Evolutionary conservation across 2,329 filamentous ascomycete genomes (phyloP).

Genomic region (Endothia cerciana): DNA sequence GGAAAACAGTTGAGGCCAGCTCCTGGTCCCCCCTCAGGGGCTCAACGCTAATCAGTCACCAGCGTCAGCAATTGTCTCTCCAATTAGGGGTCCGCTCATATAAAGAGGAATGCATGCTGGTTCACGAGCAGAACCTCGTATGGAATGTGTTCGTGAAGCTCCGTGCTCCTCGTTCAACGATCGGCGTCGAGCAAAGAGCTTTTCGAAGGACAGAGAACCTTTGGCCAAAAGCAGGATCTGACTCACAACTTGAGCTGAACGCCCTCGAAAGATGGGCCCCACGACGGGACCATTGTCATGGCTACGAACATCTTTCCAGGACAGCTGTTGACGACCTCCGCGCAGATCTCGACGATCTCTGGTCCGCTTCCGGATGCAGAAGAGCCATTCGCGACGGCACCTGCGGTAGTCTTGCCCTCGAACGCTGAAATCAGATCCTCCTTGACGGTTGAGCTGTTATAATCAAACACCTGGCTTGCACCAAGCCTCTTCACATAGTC

Average conservation of each 20-base stretch:
- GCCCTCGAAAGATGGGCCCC: constrained; percentile 34
- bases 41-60: constrained; percentile 28
- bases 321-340: constrained; percentile 30
- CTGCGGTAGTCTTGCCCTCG: constrained; percentile 37
- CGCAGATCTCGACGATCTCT: constrained; percentile 32
- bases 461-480: constrained; percentile 31
- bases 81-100: no score
- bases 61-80: background rate
- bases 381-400: constrained; percentile 38
- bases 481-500: constrained; percentile 34
- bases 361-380: constrained; percentile 32
- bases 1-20: constrained; percentile 40
- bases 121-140: no score
- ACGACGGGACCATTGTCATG: constrained; percentile 35
- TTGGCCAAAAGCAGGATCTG: background rate
- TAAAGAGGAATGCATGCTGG: no score
- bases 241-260: constrained; percentile 34
- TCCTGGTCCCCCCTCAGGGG: constrained; percentile 36
- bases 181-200: no score
- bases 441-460: constrained; percentile 33
- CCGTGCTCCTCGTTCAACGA: no score
- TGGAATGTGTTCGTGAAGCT: no score
- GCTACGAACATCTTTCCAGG: constrained; percentile 35
- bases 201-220: no score
- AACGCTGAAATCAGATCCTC: constrained; percentile 37